Evolutionary conservation across 2,329 filamentous ascomycete species (phyloP).

Genomic region (Blastomyces percursus): DNA sequence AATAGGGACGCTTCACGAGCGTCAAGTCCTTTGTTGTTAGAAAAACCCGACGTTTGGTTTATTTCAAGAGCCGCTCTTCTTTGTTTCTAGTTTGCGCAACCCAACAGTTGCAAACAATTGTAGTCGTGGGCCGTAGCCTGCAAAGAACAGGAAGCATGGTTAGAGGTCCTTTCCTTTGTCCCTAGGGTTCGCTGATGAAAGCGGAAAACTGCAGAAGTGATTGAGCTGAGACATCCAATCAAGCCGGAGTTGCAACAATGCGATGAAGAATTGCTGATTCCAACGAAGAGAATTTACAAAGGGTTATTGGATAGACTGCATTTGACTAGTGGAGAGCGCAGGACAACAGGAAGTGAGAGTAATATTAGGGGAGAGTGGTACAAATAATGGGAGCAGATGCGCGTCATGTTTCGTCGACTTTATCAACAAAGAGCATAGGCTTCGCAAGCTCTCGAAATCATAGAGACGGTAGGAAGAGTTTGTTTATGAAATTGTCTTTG

Average conservation of each 20-base stretch:
- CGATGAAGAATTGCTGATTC: slow-evolving; percentile 18
- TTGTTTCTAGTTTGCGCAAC: slow-evolving; percentile 12
- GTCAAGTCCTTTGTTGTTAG: slow-evolving; percentile 14
- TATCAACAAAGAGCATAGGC: background rate
- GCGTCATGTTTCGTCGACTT: background rate
- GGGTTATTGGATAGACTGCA: slow-evolving; percentile 8
- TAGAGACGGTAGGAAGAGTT: background rate
- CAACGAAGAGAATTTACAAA: slow-evolving; percentile 18
- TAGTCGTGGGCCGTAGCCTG: slow-evolving; percentile 11
- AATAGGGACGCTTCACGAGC: slow-evolving; percentile 6
- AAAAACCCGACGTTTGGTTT: slow-evolving; percentile 6
- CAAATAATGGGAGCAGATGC: slow-evolving; percentile 1
- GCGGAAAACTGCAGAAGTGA: slow-evolving; percentile 21
- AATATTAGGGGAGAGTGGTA: background rate
- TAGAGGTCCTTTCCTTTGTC: slow-evolving; percentile 31
- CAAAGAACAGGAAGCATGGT: background rate
- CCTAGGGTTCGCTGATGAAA: slow-evolving; percentile 17
- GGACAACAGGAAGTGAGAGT: background rate
- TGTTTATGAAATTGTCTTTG: background rate
- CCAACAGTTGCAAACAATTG: slow-evolving; percentile 17
- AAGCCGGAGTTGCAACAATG: slow-evolving; percentile 24
- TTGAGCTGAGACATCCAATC: slow-evolving; percentile 18
- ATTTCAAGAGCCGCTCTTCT: slow-evolving; percentile 13
- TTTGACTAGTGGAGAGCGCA: background rate
- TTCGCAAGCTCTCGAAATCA: background rate